Base-by-base conservation (phyloP, 2,329 filamentous ascomycete species). In the Clonostachys sp. region DNA sequence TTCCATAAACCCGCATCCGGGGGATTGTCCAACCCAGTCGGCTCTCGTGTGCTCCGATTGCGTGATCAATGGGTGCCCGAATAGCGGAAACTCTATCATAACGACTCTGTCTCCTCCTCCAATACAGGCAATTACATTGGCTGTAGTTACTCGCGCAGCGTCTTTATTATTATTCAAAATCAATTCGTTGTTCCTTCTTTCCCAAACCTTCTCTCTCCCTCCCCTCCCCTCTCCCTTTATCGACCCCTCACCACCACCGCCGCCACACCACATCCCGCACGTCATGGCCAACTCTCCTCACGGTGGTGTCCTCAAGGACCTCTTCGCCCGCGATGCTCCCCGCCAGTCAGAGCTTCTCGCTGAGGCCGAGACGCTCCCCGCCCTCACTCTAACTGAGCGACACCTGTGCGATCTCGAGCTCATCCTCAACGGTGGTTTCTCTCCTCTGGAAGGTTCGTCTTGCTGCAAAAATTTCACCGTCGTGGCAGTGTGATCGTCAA, bases 371-470 rank as follows among this genome's bases (percentile, higher is more conserved):
- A 86, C 66, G 34, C 84, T 97, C 42, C 89, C 91, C 36, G 88
- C 92, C 36, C 78, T 99, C 57, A 74, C 87, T 50, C 84, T 99
- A 57, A 87, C 82, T 45, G 94, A 99, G 80, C 86, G 94, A 62
- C 94, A 99, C 73, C 84, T 99, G 44, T 99, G 94, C 73, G 94
- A 99, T 79, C 80, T 99, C 57, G 94, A 99, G 74, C 74, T 99
- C 71, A 91, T 99, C 63, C 84, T 99, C 70, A 97, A 91, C 70
- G 94, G 94, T 66, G 94, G 94, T 56, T 99, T 99, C 77, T 96
- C 91, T 55, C 94, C 94, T 50, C 83, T 99, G 39, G 92, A 99
- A 83, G 94, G 91, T 95, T 61, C 53, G 83, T 78, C 12, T 39
- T 39, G 36, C 36, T 39, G 14, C 36, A 39, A n/a, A n/a, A 18